phyloP scores from a whole-genome alignment of 371 early-diverging fungal genomes.

The Funneliformis caledonium region DNA sequence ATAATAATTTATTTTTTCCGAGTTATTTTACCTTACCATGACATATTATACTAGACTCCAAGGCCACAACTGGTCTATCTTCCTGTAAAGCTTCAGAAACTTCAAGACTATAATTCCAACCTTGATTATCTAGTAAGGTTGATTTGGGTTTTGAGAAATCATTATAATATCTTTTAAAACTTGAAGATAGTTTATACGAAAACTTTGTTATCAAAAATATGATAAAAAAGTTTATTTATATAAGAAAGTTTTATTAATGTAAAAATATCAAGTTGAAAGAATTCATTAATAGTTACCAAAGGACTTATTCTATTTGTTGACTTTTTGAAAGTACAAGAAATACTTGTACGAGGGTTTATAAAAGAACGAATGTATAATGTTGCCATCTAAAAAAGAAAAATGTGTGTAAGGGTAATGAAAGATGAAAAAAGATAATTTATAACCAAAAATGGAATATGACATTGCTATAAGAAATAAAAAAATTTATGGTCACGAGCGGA shows the following conservation, averaged over 20 bases:
- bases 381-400: too few relatives aligned
- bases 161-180: neutral
- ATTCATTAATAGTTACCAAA: neutral
- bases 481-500: too few relatives aligned
- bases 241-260: neutral
- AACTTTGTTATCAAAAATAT: neutral
- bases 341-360: too few relatives aligned
- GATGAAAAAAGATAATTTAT: too few relatives aligned
- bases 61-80: conserved; percentile 84
- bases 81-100: conserved; percentile 64
- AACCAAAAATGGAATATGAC: too few relatives aligned
- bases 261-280: neutral
- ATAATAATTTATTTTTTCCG: neutral
- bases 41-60: conserved; percentile 93
- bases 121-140: neutral
- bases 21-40: conserved; percentile 66
- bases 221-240: neutral
- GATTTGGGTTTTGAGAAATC: neutral
- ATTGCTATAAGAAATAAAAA: too few relatives aligned
- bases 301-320: neutral
- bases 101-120: conserved; percentile 31
- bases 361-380: too few relatives aligned
- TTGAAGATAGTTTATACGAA: neutral
- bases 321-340: neutral
- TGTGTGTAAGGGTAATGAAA: too few relatives aligned